phyloP scores from a whole-genome alignment of 352 stramenopile species.

The Phytophthora pini region DNA sequence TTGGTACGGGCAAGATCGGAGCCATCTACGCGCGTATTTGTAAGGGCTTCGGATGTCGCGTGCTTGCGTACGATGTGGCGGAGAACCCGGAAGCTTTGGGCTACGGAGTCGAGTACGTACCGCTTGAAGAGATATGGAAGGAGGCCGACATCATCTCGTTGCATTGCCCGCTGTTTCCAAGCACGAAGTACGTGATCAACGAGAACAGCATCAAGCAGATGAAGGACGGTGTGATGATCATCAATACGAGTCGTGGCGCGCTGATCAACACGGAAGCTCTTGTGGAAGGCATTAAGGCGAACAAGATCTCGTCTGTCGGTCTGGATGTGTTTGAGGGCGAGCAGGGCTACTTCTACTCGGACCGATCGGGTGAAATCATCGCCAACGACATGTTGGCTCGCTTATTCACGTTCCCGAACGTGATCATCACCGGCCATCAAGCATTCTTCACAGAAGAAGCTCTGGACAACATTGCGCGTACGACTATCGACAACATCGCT shows the following conservation, averaged over 20 bases:
- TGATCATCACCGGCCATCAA: conserved; percentile 82
- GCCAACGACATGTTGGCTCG: conserved; percentile 65
- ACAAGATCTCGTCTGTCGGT: conserved; percentile 73
- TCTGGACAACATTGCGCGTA: conserved; percentile 68
- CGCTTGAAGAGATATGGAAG: conserved; percentile 57
- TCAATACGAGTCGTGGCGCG: conserved; percentile 90
- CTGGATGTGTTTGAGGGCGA: conserved; percentile 90
- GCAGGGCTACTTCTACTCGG: conserved; percentile 80
- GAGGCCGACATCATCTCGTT: conserved; percentile 89
- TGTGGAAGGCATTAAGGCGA: conserved; percentile 77
- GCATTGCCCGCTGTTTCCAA: conserved; percentile 82
- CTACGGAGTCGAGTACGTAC: conserved; percentile 44
- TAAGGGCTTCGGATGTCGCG: conserved; percentile 42
- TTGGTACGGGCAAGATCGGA: conserved; percentile 62
- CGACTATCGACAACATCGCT: conserved; percentile 73
- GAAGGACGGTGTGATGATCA: conserved; percentile 89
- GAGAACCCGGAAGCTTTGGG: conserved; percentile 53
- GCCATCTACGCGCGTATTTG: conserved; percentile 56
- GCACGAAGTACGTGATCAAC: conserved; percentile 88
- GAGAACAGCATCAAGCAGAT: conserved; percentile 80
- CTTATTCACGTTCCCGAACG: conserved; percentile 81
- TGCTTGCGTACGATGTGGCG: conserved; percentile 70
- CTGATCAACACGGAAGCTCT: conserved; percentile 89
- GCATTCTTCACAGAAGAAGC: conserved; percentile 84
- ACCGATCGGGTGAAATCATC: conserved; percentile 68